phyloP scores from a whole-genome alignment of 139 green algal genomes.

The Pleodorina starrii region DNA sequence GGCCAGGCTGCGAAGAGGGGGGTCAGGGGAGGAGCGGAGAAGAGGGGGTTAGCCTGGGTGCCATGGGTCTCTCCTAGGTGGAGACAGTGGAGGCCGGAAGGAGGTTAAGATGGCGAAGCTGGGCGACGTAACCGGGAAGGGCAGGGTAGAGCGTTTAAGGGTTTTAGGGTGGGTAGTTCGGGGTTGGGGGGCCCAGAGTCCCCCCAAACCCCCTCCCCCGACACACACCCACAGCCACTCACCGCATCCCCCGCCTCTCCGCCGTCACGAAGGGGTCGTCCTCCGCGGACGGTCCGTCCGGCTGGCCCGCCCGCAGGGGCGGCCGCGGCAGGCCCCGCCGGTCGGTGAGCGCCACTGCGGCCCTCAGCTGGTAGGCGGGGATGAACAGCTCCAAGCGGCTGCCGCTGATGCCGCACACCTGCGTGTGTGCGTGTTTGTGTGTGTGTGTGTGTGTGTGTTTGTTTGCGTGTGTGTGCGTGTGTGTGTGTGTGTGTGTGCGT shows the following conservation, averaged over 20 bases:
- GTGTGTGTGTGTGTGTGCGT: no score
- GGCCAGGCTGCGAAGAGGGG: not conserved
- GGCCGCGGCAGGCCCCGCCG: conserved; percentile 51
- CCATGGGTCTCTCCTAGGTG: no score
- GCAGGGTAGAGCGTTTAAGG: no score
- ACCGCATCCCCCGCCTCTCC: conserved; percentile 49
- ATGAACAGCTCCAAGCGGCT: conserved; percentile 71
- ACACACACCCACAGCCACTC: no score
- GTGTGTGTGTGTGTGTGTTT: no score
- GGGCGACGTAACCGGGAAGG: no score
- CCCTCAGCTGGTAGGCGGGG: conserved; percentile 70
- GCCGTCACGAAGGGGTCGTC: conserved; percentile 55
- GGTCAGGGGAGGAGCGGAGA: not conserved
- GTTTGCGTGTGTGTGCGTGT: no score
- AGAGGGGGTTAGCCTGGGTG: not conserved
- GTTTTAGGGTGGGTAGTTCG: no score
- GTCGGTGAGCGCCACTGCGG: conserved; percentile 62
- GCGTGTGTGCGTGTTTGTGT: not conserved
- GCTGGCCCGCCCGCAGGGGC: conserved; percentile 24
- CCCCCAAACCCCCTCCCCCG: no score
- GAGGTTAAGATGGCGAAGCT: no score
- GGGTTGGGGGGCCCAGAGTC: no score
- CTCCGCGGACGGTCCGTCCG: conserved; percentile 11
- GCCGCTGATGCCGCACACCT: conserved; percentile 31
- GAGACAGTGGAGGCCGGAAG: no score